phyloP scores from a whole-genome alignment of 805 yeast genomes.

The Cyberlindnera euphorbiae region DNA sequence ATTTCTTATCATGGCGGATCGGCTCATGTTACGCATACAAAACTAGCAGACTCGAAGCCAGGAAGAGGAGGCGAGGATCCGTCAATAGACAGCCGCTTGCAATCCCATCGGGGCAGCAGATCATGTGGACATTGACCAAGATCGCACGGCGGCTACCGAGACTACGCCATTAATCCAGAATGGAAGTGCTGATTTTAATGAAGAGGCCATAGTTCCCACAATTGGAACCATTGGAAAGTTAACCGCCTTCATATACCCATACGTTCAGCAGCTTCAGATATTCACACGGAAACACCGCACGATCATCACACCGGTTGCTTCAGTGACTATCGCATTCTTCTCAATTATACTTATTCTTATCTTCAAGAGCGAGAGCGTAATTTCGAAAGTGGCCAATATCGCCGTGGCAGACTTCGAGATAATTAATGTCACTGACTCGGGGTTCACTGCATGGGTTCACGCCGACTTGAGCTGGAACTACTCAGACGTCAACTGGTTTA shows the following conservation, averaged over 20 bases:
- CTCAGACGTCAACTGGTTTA: constrained; percentile 10
- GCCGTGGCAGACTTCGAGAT: constrained; percentile 9
- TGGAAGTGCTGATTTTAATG: background rate
- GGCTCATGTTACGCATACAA: too few species aligned
- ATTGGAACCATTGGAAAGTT: background rate
- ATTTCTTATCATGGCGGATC: background rate
- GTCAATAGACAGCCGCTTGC: too few species aligned
- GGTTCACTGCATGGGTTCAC: constrained; percentile 10
- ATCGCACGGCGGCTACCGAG: background rate
- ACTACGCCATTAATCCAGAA: background rate
- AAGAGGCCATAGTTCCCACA: constrained; percentile 2
- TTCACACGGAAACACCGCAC: background rate
- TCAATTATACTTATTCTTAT: background rate
- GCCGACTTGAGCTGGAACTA: constrained; percentile 17
- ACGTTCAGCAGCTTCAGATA: background rate
- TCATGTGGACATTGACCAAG: too few species aligned
- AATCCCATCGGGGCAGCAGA: too few species aligned
- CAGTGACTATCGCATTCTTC: background rate
- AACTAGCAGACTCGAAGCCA: too few species aligned
- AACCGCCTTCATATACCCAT: background rate
- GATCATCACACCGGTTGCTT: background rate
- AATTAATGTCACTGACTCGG: constrained; percentile 11
- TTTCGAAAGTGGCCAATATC: constrained; percentile 6
- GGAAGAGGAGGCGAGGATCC: too few species aligned
- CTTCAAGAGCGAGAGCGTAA: constrained; percentile 4